These are phyloP conservation scores for Backusella sp. DNA, from an alignment of 192 early-diverging fungal genomes.

Conservation along the genomic window DNA sequence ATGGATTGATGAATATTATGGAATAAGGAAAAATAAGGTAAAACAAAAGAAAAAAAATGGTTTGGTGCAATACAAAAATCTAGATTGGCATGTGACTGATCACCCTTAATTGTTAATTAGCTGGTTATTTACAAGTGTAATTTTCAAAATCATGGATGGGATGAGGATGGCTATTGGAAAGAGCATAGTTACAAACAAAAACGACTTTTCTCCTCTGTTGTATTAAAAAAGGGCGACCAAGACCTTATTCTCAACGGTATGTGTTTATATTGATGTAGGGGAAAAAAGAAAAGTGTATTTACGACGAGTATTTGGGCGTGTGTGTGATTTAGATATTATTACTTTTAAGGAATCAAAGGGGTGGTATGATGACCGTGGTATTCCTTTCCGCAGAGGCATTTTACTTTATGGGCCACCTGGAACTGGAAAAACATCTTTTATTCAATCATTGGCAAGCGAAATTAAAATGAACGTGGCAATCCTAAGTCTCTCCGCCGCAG, in stretches of 20 bases:
- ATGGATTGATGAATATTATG: constrained; percentile 23
- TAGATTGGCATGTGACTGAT: neutral
- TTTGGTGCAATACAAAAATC: neutral
- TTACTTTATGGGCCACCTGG: constrained; percentile 54
- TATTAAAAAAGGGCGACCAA: constrained; percentile 47
- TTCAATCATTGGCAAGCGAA: constrained; percentile 50
- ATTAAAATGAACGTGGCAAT: constrained; percentile 51
- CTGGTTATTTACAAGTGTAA: constrained; percentile 13
- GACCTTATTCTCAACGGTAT: constrained; percentile 41
- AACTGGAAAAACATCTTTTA: constrained; percentile 53
- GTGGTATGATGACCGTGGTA: constrained; percentile 52
- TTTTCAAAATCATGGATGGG: neutral
- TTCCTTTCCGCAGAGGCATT: constrained; percentile 53
- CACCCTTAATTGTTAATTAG: neutral
- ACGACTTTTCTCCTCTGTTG: constrained; percentile 43
- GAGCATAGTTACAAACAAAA: constrained; percentile 21
- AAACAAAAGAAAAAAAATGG: neutral
- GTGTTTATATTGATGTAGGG: neutral
- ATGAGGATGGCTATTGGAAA: constrained; percentile 15
- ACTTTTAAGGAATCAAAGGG: constrained; percentile 21
- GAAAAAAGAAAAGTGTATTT: constrained; percentile 20
- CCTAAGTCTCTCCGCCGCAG: constrained; percentile 39
- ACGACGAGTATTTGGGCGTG: constrained; percentile 21
- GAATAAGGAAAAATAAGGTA: constrained; percentile 29
- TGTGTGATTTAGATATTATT: constrained; percentile 33